Conservation (phyloP, 148 eudicot genomes). For the Bassia scoparia region DNA sequence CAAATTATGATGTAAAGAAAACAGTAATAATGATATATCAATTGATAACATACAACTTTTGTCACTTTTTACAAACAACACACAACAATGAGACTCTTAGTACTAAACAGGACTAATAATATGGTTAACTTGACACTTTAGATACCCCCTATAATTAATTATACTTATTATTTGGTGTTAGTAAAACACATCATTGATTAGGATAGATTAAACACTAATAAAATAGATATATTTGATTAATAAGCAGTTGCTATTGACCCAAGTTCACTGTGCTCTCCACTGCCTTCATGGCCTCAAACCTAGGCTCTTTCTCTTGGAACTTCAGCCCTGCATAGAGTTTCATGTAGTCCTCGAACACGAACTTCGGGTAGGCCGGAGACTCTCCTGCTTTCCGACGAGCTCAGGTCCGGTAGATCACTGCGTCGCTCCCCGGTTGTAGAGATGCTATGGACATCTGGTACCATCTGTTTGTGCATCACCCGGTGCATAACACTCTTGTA, state of each 20-base stretch:
- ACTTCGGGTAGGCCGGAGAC: conserved; percentile 51
- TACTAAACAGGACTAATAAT: conserved; percentile 10
- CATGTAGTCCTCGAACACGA: conserved; percentile 95
- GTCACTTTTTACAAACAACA: conserved; percentile 14
- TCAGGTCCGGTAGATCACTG: conserved; percentile 79
- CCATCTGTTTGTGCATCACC: conserved; percentile 80
- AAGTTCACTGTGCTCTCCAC: conserved; percentile 36
- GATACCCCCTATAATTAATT: background rate
- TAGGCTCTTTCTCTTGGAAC: conserved; percentile 88
- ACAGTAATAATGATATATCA: background rate
- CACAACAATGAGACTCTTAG: conserved; percentile 2
- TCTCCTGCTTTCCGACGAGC: conserved; percentile 46
- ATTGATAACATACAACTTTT: conserved; percentile 17
- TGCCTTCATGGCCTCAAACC: conserved; percentile 82
- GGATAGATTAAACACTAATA: background rate
- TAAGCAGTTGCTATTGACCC: conserved; percentile 53
- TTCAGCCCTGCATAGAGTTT: conserved; percentile 72
- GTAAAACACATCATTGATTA: conserved; percentile 7
- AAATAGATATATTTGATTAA: conserved; percentile 10
- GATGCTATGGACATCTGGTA: conserved; percentile 89
- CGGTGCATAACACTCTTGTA: conserved; percentile 95
- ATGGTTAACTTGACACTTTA: conserved; percentile 7
- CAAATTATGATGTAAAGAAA: conserved; percentile 2
- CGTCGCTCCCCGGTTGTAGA: conserved; percentile 95
- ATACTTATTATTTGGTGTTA: background rate